Percentiles rank a stretch among this genome's conserved stretches.
phyloP scores from a whole-genome alignment of 495 filamentous ascomycete genomes.

The Aspergillus homomorphus region DNA sequence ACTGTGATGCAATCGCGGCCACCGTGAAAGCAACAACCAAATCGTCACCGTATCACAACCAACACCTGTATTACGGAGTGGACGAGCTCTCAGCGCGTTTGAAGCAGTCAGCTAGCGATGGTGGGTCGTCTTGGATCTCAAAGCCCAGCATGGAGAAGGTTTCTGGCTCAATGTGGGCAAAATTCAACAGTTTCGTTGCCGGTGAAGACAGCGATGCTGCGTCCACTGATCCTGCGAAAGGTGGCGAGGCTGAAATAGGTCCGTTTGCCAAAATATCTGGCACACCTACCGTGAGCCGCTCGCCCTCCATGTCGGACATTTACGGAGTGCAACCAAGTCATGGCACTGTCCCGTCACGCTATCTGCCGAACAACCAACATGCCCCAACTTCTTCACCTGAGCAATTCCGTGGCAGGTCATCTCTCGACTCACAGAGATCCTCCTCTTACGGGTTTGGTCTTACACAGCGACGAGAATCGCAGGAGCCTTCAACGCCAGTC shows the following conservation, averaged over 20 bases:
- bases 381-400: conserved; percentile 49
- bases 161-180: conserved; percentile 79
- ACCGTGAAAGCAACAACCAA: conserved; percentile 79
- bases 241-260: conserved; percentile 57
- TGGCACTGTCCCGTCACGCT: conserved; percentile 54
- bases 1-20: conserved; percentile 81
- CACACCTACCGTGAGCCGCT: conserved; percentile 79
- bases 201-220: conserved; percentile 75
- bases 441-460: conserved; percentile 28
- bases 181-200: conserved; percentile 91
- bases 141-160: conserved; percentile 95
- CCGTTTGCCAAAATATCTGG: conserved; percentile 79
- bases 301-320: conserved; percentile 71
- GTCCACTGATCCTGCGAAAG: conserved; percentile 57
- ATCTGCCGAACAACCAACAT: conserved; percentile 57
- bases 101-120: conserved; percentile 76
- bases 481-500: conserved; percentile 37
- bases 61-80: conserved; percentile 64
- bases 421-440: conserved; percentile 47
- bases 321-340: conserved; percentile 54
- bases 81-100: conserved; percentile 82
- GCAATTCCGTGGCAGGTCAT: conserved; percentile 42
- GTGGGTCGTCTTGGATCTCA: conserved; percentile 72
- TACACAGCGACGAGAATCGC: conserved; percentile 40
- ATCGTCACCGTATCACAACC: conserved; percentile 79